Evolutionary conservation across 1,284 basidiomycete species (phyloP).

Genomic region (Dichomitus squalens): DNA sequence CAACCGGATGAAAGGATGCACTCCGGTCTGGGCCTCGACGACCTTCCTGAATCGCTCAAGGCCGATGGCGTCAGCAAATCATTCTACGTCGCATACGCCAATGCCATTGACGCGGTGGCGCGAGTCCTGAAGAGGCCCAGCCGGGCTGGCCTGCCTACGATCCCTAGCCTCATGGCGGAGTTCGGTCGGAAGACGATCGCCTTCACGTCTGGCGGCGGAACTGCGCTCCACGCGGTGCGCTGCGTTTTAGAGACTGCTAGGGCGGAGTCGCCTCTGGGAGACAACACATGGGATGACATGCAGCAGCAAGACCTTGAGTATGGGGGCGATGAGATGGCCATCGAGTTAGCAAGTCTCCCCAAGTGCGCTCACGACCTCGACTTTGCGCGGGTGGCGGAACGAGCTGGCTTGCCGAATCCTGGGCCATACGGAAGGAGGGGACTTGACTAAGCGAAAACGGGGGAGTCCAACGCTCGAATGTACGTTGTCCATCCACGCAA

Average conservation of each 20-base stretch:
- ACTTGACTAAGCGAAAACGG: too few species aligned
- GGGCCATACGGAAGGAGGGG: too few species aligned
- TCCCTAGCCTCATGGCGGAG: not conserved
- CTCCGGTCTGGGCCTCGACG: not conserved
- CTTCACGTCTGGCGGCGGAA: not conserved
- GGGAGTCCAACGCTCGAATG: too few species aligned
- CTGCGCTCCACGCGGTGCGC: conserved; percentile 12
- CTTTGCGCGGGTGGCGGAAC: conserved; percentile 11
- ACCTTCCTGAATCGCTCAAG: not conserved
- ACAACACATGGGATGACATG: conserved; percentile 8
- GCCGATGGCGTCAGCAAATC: not conserved
- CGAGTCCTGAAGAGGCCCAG: not conserved
- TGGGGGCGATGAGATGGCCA: not conserved
- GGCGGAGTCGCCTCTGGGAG: conserved; percentile 12
- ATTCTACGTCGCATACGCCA: not conserved
- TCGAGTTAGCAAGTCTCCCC: not conserved
- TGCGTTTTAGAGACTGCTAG: conserved; percentile 10
- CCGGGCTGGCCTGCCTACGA: not conserved
- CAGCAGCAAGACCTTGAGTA: not conserved
- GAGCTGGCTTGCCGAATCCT: not conserved
- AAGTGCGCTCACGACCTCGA: conserved; percentile 15
- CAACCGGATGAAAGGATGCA: not conserved
- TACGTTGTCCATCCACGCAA: too few species aligned
- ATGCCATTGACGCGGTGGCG: not conserved
- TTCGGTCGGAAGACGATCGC: not conserved